These are phyloP conservation scores for Scleromitrula shiraiana DNA, from an alignment of 2,329 filamentous ascomycete genomes.

Conservation along the genomic window DNA sequence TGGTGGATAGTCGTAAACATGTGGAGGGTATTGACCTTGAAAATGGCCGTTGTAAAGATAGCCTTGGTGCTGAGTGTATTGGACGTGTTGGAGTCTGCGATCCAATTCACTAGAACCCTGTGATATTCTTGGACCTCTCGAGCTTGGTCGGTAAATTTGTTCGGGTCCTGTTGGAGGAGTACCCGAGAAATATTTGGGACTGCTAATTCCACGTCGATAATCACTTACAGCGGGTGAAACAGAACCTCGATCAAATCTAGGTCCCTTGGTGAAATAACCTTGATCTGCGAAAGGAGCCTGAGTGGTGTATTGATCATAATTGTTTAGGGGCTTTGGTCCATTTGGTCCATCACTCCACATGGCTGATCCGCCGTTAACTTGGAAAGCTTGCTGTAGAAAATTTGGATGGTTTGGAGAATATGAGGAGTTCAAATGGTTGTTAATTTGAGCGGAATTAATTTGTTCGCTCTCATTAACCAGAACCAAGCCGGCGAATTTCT, in stretches of 20 bases:
- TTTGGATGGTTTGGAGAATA: conserved; percentile 24
- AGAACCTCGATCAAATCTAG: conserved; percentile 24
- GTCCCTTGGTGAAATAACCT: conserved; percentile 22
- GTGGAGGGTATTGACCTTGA: conserved; percentile 33
- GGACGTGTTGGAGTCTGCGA: conserved; percentile 23
- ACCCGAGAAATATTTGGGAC: conserved; percentile 26
- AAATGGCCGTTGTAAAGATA: conserved; percentile 30
- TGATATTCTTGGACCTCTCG: conserved; percentile 23
- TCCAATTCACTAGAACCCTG: conserved; percentile 24
- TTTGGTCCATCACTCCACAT: conserved; percentile 24
- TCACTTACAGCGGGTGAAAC: conserved; percentile 28
- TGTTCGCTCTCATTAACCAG: conserved; percentile 23
- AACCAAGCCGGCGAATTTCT: conserved; percentile 23
- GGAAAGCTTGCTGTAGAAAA: conserved; percentile 19
- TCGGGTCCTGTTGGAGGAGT: conserved; percentile 25
- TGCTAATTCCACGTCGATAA: conserved; percentile 26
- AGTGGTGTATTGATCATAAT: conserved; percentile 21
- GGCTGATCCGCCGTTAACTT: conserved; percentile 18
- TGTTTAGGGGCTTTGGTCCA: conserved; percentile 19
- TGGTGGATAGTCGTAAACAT: conserved; percentile 33
- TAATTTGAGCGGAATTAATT: conserved; percentile 15
- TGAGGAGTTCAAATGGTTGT: conserved; percentile 13
- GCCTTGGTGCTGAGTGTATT: conserved; percentile 26
- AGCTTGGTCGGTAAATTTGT: conserved; percentile 23
- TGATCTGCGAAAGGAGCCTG: conserved; percentile 26